Evolutionary conservation across 352 stramenopile genomes (phyloP).

Genomic region (Heterotrichella gracilis): DNA sequence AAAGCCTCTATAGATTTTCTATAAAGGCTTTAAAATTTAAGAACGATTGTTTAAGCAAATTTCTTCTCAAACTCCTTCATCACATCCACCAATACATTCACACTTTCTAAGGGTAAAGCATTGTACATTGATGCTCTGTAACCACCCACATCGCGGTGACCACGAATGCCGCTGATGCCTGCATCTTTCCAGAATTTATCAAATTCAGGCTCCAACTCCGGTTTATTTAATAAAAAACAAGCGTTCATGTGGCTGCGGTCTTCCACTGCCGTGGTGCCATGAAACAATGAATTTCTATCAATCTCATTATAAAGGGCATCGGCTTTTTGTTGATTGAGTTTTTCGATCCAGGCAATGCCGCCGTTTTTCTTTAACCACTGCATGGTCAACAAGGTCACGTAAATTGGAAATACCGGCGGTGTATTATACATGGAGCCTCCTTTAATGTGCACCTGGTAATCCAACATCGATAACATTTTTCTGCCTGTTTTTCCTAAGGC

Average conservation of each 20-base stretch:
- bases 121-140: neutral
- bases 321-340: neutral
- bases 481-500: neutral
- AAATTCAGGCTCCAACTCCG: neutral
- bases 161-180: neutral
- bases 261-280: neutral
- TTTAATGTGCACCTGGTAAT: neutral
- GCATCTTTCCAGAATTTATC: neutral
- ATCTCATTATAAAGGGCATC: neutral
- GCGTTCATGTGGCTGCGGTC: neutral
- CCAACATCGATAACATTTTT: neutral
- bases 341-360: neutral
- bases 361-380: neutral
- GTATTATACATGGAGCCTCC: neutral
- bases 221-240: neutral
- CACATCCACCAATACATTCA: neutral
- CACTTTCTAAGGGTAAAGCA: neutral
- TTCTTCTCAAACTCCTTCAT: neutral
- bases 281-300: neutral
- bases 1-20: no score
- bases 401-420: neutral
- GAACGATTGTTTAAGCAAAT: no score
- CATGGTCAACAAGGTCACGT: neutral
- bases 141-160: neutral
- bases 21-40: no score